Evolutionary conservation across 2,329 filamentous ascomycete species (phyloP).

Genomic region (Capronia coronata): DNA sequence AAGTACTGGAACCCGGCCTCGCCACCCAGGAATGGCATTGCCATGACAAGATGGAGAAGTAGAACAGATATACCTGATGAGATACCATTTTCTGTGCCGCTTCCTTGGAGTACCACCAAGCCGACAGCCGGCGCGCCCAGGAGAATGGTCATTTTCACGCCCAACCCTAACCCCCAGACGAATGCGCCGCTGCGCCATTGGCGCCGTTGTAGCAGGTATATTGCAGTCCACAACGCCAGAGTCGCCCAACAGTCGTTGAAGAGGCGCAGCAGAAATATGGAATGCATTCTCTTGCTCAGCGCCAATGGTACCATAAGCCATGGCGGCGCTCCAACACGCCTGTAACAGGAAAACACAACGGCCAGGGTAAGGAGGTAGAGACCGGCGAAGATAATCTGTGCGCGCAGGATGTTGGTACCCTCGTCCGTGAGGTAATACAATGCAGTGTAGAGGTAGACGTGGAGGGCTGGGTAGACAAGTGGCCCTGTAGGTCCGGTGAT

Average conservation of each 20-base stretch:
- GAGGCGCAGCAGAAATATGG: slow-evolving; percentile 81
- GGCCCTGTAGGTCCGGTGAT: slow-evolving; percentile 87
- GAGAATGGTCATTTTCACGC: slow-evolving; percentile 91
- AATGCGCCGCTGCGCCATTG: slow-evolving; percentile 67
- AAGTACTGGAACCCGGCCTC: slow-evolving; percentile 56
- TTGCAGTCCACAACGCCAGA: slow-evolving; percentile 74
- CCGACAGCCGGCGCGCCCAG: slow-evolving; percentile 76
- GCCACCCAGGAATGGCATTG: slow-evolving; percentile 11
- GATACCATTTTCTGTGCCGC: slow-evolving; percentile 60
- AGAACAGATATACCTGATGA: slow-evolving; percentile 64
- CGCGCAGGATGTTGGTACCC: slow-evolving; percentile 67
- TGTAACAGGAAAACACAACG: slow-evolving; percentile 75
- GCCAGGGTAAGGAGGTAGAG: slow-evolving; percentile 71
- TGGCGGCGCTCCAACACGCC: slow-evolving; percentile 52
- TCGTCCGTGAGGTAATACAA: slow-evolving; percentile 72
- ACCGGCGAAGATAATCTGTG: slow-evolving; percentile 75
- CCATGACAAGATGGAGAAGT: slow-evolving; percentile 63
- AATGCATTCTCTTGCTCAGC: slow-evolving; percentile 86
- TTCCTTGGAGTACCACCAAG: slow-evolving; percentile 65
- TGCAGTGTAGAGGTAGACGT: slow-evolving; percentile 82
- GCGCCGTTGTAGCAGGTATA: slow-evolving; percentile 68
- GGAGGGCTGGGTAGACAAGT: slow-evolving; percentile 86
- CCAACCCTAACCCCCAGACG: slow-evolving; percentile 70
- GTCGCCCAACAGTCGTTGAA: slow-evolving; percentile 95
- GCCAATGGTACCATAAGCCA: slow-evolving; percentile 82